Conservation (phyloP, 106 monocot species). For the Dioscorea dumetorum region DNA sequence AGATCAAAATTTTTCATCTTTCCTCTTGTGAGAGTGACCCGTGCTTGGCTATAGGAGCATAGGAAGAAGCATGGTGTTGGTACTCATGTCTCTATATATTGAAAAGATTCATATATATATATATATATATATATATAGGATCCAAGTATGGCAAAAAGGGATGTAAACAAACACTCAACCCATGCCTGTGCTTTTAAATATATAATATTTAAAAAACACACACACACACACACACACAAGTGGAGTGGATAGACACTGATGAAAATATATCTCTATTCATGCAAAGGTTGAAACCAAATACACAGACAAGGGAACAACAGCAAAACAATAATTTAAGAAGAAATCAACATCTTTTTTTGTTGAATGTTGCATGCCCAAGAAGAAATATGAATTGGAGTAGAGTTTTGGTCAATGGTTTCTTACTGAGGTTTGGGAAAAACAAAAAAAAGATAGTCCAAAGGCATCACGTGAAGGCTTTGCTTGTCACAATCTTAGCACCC, state of each 20-base stretch:
- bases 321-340: conserved; percentile 9
- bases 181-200: conserved; percentile 3
- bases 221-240: no score
- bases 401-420: conserved; percentile 18
- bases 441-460: conserved; percentile 6
- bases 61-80: conserved; percentile 10
- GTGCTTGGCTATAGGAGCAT: conserved; percentile 7
- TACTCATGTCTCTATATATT: no score
- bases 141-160: neutral
- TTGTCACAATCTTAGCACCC: conserved; percentile 25
- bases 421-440: conserved; percentile 2
- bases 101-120: no score
- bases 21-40: neutral
- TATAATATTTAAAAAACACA: neutral
- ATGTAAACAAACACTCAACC: neutral
- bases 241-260: no score
- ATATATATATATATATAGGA: no score
- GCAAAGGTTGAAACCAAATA: neutral
- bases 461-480: conserved; percentile 30
- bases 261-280: neutral
- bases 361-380: neutral
- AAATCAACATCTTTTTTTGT: neutral
- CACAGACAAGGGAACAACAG: conserved; percentile 11
- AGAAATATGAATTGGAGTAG: neutral
- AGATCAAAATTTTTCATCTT: neutral